Evolutionary conservation across 495 filamentous ascomycete species (phyloP).

Genomic region (Rostrohypoxylon terebratum): DNA sequence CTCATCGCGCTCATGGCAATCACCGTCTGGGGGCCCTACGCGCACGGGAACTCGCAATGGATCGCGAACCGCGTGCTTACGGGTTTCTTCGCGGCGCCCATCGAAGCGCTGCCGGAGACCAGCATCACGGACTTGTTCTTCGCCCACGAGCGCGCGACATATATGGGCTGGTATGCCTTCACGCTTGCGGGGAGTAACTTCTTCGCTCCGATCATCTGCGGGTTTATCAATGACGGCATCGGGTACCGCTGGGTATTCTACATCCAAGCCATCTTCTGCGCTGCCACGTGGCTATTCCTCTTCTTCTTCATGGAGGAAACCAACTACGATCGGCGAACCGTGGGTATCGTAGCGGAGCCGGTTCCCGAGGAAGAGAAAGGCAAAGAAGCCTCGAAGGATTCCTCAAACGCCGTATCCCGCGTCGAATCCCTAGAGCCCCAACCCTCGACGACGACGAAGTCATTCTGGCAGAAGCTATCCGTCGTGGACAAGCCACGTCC

Average conservation of each 20-base stretch:
- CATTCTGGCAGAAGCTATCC: conserved; percentile 67
- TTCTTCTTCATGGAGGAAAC: conserved; percentile 80
- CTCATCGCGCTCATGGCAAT: conserved; percentile 61
- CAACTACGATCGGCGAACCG: conserved; percentile 64
- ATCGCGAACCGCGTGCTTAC: conserved; percentile 70
- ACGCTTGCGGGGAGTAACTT: conserved; percentile 73
- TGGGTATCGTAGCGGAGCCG: conserved; percentile 44
- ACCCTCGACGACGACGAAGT: conserved; percentile 48
- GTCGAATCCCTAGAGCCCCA: conserved; percentile 49
- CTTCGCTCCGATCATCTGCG: conserved; percentile 72
- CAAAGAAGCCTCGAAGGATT: conserved; percentile 19
- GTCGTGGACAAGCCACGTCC: conserved; percentile 63
- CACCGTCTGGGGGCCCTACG: conserved; percentile 61
- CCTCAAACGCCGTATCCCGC: conserved; percentile 41
- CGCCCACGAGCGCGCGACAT: conserved; percentile 72
- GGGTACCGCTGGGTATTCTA: conserved; percentile 75
- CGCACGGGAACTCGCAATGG: conserved; percentile 69
- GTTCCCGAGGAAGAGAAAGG: conserved; percentile 36
- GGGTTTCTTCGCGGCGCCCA: conserved; percentile 74
- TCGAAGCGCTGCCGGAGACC: conserved; percentile 72
- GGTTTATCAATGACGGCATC: conserved; percentile 74
- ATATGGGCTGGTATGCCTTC: conserved; percentile 74
- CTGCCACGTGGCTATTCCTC: conserved; percentile 65
- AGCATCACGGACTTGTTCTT: conserved; percentile 75
- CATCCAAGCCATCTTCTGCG: conserved; percentile 72